Conservation (phyloP, 768 basidiomycete species). For the Coprinopsis marcescibilis region DNA sequence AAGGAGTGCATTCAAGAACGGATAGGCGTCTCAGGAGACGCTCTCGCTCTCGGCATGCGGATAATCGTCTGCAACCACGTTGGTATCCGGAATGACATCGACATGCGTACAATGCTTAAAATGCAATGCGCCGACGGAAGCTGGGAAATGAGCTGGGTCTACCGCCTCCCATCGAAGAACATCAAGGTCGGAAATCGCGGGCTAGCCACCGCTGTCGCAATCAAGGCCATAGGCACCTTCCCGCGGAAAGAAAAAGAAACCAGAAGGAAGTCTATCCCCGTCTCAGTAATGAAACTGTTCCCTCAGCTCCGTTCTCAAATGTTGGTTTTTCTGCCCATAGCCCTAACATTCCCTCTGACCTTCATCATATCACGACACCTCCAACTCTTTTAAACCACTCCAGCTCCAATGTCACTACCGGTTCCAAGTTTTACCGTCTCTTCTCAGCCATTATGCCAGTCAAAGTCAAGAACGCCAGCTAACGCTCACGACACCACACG, state of each 20-base stretch:
- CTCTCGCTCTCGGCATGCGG: slow-evolving; percentile 54
- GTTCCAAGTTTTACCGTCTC: too few species aligned
- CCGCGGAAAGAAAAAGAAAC: not conserved
- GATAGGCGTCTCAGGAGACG: slow-evolving; percentile 42
- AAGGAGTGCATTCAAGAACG: slow-evolving; percentile 43
- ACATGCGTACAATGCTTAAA: slow-evolving; percentile 37
- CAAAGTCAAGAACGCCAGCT: too few species aligned
- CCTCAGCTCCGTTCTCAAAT: not conserved
- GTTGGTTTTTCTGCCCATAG: not conserved
- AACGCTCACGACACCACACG: too few species aligned
- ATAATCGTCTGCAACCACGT: slow-evolving; percentile 38
- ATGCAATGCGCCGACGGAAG: slow-evolving; percentile 52
- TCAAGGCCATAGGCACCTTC: slow-evolving; percentile 38
- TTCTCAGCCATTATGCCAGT: too few species aligned
- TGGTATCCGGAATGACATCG: slow-evolving; percentile 36
- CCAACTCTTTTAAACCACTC: not conserved
- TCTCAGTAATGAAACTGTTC: not conserved
- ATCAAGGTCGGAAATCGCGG: slow-evolving; percentile 50
- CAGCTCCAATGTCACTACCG: not conserved
- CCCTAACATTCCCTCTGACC: not conserved
- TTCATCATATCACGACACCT: not conserved
- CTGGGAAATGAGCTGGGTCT: slow-evolving; percentile 52
- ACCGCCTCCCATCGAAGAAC: slow-evolving; percentile 44
- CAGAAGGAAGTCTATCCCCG: not conserved
- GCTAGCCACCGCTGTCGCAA: slow-evolving; percentile 46